Evolutionary conservation across 495 filamentous ascomycete species (phyloP).

Genomic region (Beverwykella pulmonaria): DNA sequence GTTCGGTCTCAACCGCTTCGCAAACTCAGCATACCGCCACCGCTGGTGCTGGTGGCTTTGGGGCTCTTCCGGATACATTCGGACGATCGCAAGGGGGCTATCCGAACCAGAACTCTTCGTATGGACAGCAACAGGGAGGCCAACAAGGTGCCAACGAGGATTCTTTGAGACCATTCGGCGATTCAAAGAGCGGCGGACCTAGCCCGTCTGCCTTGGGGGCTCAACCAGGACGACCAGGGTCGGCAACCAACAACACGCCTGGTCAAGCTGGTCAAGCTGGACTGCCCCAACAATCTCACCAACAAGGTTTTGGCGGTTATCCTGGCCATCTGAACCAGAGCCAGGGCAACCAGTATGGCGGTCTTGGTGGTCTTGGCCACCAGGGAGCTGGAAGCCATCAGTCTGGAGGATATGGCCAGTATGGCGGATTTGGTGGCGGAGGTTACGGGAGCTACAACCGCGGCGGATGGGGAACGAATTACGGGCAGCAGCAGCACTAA

Average conservation of each 20-base stretch:
- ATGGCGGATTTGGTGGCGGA: conserved; percentile 45
- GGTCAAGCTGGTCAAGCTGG: conserved; percentile 59
- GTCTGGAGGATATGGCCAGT: conserved; percentile 55
- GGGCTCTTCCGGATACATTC: conserved; percentile 77
- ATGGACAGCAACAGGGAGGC: conserved; percentile 64
- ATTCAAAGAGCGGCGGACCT: conserved; percentile 72
- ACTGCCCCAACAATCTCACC: conserved; percentile 73
- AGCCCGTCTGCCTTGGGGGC: conserved; percentile 72
- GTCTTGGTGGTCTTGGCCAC: conserved; percentile 70
- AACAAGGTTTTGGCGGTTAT: conserved; percentile 73
- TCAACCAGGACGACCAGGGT: conserved; percentile 79
- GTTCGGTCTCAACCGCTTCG: conserved; percentile 73
- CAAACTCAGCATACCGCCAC: conserved; percentile 64
- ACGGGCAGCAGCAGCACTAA: conserved; percentile 41
- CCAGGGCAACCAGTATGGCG: conserved; percentile 65
- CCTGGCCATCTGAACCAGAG: conserved; percentile 67
- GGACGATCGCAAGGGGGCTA: conserved; percentile 69
- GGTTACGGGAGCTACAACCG: conserved; percentile 45
- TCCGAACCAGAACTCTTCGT: conserved; percentile 66
- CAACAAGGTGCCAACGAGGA: conserved; percentile 64
- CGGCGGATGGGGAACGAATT: conserved; percentile 59
- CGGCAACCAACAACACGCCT: conserved; percentile 70
- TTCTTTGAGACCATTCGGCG: conserved; percentile 74
- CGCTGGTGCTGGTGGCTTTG: conserved; percentile 58
- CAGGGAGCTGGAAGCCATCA: conserved; percentile 63